Base-by-base conservation (phyloP, 2,329 filamentous ascomycete species). In the Bipolaris oryzae region DNA sequence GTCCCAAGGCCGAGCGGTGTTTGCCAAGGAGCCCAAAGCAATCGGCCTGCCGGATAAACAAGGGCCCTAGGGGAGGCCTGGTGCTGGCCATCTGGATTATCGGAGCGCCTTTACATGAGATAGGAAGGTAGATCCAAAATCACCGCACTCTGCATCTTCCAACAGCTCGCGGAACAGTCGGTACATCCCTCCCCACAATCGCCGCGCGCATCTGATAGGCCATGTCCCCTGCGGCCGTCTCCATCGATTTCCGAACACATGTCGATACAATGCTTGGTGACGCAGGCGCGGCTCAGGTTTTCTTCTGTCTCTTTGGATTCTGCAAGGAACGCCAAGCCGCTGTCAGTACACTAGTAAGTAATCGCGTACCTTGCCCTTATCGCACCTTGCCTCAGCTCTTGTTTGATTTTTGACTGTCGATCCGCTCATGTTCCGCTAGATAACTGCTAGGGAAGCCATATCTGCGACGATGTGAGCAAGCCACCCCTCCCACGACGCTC, bases 1-100 rank as follows among this genome's bases (percentile, higher is more conserved):
- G 53, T 39, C 45, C 54, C 67, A 71, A 73, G 69, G 60, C 62
- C 55, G 51, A 58, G 61, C 61, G 61, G 67, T 63, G 50, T 35
- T 53, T 55, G 72, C 73, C 72, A 74, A 73, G 70, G 35, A 47
- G 44, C 16, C 48, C 66, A 62, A 70, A 74, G 68, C 55, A 60
- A 64, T 68, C 70, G 61, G 57, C 51, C 55, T 63, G 67, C 69
- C 67, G 71, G 72, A 65, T 69, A 67, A 70, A 65, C 60, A 63
- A 56, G 63, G 66, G 38, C 49, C 51, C 50, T 45, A 63, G 58
- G 61, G 64, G 66, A 21, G 48, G 52, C 59, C 44, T 47, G 57
- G 45, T 46, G 55, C 31, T 50, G 42, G 10, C 47, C 47, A 47
- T 35, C 60, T 42, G 59, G 50, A 64, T 65, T 63, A 39, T 58